These are phyloP conservation scores for Pseudotsuga menziesii DNA, from an alignment of 75 land plant genomes.

Conservation along the genomic window DNA sequence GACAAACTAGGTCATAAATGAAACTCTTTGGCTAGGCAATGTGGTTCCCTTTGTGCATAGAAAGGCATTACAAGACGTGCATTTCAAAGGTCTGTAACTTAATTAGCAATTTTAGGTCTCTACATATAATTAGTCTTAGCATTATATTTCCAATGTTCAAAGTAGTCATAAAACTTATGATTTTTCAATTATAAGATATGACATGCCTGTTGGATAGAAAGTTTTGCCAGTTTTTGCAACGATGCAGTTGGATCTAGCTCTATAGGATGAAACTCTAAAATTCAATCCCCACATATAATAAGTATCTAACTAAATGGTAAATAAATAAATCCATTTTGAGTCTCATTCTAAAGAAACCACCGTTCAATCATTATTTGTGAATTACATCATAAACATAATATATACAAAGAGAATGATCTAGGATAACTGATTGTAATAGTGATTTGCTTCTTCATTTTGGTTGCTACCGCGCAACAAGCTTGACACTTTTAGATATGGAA, in stretches of 20 bases:
- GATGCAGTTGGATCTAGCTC: constrained; percentile 61
- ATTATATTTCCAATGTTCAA: not conserved
- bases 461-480: too few relatives aligned
- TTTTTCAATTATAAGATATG: constrained; percentile 32
- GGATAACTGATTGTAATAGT: too few relatives aligned
- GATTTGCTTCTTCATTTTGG: too few relatives aligned
- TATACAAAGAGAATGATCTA: too few relatives aligned
- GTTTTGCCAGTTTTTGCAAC: constrained; percentile 78
- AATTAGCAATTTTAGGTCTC: too few relatives aligned
- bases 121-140: not conserved
- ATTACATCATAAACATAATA: too few relatives aligned
- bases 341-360: too few relatives aligned
- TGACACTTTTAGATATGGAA: too few relatives aligned
- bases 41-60: constrained; percentile 76
- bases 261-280: constrained; percentile 54
- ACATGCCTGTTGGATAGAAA: constrained; percentile 87
- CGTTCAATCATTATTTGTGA: too few relatives aligned
- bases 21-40: constrained; percentile 85
- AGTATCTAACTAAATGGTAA: not conserved
- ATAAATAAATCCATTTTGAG: too few relatives aligned
- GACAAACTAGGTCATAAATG: constrained; percentile 64
- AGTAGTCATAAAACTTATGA: too few relatives aligned
- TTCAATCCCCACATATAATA: constrained; percentile 96
- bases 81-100: constrained; percentile 51
- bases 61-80: constrained; percentile 67